Evolutionary conservation across 2,329 filamentous ascomycete genomes (phyloP), one percentile per base, ranked within the genome.

Genomic region (Fusarium illudens): DNA sequence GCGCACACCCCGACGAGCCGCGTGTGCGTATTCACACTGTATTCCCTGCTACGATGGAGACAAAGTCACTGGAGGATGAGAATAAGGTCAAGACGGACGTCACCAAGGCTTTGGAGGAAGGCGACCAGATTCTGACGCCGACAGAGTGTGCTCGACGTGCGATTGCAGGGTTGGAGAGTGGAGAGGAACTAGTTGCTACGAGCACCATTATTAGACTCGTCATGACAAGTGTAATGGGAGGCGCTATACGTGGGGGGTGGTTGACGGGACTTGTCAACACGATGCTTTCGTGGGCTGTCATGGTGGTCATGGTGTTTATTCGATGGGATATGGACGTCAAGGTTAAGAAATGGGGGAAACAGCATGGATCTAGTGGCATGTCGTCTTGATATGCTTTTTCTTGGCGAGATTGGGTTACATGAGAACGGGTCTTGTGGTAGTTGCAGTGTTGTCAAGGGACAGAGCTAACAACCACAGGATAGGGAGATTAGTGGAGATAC

Each of bases 231-330:
- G 65, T 69, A 0, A 67, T 68, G 65, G 65, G 65, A 0, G 65
- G 65, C 8, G 62, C 65, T 1, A 60, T 69, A 2, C 59, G 65
- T 20, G 65, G 65, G 10, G 65, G 65, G 0, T 68, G 65, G 0
- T 56, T 50, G 49, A 51, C 58, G 0, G 65, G 65, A 0, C 13
- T 68, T 27, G 15, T n/a, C 3, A 69, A 68, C 13, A 68, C 65
- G 0, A 22, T 68, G 17, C 22, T 68, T 6, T 49, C 58, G 0
- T 68, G 65, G 65, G n/a, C 67, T 30, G 65, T 68, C 3, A 63
- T 69, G 65, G 22, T 69, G 12, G 65, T 68, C 1, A 69, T 68
- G 65, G 50, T 69, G 1, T 68, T 68, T 22, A 68, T 67, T 8
- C 22, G 65, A 3, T 68, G 65, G 65, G 65, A 69, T 10, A 68